Conservation (phyloP, 2,329 filamentous ascomycete species). For the Pyrenochaeta sp. region DNA sequence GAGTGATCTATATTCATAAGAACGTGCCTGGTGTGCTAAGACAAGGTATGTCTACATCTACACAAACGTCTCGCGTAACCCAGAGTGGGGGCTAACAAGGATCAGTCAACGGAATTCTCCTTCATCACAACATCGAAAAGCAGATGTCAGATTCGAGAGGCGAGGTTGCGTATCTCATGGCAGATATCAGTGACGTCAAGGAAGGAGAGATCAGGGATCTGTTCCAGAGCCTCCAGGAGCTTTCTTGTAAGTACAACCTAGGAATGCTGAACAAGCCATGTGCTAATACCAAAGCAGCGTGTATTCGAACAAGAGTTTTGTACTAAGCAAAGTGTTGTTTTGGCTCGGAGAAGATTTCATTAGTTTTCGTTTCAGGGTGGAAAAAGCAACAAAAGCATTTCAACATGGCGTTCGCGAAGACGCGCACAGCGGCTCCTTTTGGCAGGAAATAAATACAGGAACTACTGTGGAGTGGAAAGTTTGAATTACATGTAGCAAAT, state of each 20-base stretch:
- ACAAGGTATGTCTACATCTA: constrained; percentile 63
- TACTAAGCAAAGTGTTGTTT: constrained; percentile 36
- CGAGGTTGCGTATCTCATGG: constrained; percentile 96
- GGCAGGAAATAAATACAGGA: neutral
- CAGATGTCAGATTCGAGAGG: constrained; percentile 96
- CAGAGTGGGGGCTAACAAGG: constrained; percentile 13
- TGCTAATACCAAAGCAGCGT: constrained; percentile 16
- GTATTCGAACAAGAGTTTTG: constrained; percentile 59
- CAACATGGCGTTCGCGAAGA: constrained; percentile 46
- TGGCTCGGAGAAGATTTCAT: neutral
- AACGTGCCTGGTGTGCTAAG: constrained; percentile 95
- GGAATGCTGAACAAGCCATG: neutral
- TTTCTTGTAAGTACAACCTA: constrained; percentile 72
- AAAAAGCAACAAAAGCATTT: constrained; percentile 39
- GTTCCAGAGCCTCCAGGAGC: constrained; percentile 79
- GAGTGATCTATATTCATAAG: constrained; percentile 95
- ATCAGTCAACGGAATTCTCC: constrained; percentile 89
- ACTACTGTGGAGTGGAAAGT: too few relatives aligned
- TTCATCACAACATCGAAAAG: constrained; percentile 97
- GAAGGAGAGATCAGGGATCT: constrained; percentile 84
- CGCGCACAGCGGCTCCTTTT: neutral
- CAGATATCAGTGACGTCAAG: constrained; percentile 90
- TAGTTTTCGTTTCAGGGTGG: constrained; percentile 8
- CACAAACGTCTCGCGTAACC: too few relatives aligned
- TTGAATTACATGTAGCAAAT: too few relatives aligned